These are phyloP conservation scores for Parasarocladium wereldwijsianum DNA, from an alignment of 2,329 filamentous ascomycete species.

Conservation along the genomic window DNA sequence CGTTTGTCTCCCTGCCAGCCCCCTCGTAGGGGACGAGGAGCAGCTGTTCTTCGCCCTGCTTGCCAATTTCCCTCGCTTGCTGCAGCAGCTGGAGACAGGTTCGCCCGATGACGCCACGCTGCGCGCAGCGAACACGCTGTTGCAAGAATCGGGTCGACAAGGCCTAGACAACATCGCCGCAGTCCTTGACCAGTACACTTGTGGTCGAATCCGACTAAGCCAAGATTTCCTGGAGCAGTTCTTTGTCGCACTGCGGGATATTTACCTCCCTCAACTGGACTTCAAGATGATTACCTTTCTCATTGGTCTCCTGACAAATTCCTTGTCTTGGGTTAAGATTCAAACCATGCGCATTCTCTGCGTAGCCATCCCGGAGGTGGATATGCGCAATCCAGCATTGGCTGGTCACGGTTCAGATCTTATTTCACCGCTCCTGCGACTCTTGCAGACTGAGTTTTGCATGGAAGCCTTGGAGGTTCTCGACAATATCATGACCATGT, in stretches of 20 bases:
- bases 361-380: conserved; percentile 72
- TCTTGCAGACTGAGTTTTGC: conserved; percentile 87
- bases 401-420: conserved; percentile 85
- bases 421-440: conserved; percentile 77
- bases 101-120: conserved; percentile 39
- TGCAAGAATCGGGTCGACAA: conserved; percentile 58
- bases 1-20: conserved; percentile 62
- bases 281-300: conserved; percentile 79
- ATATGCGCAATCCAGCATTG: conserved; percentile 85
- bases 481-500: conserved; percentile 91
- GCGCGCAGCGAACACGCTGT: conserved; percentile 53
- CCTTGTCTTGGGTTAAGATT: conserved; percentile 74
- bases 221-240: conserved; percentile 66
- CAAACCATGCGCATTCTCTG: conserved; percentile 87
- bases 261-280: conserved; percentile 71
- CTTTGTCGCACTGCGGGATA: conserved; percentile 57
- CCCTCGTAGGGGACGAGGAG: conserved; percentile 67
- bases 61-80: conserved; percentile 79
- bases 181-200: conserved; percentile 56
- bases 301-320: conserved; percentile 83
- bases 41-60: conserved; percentile 75
- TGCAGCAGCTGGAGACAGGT: conserved; percentile 61
- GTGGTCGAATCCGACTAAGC: conserved; percentile 48
- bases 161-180: conserved; percentile 51
- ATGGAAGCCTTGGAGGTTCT: conserved; percentile 83